Evolutionary conservation across 164 flowering plant species (phyloP).

Genomic region (Paratinospora sagittata): DNA sequence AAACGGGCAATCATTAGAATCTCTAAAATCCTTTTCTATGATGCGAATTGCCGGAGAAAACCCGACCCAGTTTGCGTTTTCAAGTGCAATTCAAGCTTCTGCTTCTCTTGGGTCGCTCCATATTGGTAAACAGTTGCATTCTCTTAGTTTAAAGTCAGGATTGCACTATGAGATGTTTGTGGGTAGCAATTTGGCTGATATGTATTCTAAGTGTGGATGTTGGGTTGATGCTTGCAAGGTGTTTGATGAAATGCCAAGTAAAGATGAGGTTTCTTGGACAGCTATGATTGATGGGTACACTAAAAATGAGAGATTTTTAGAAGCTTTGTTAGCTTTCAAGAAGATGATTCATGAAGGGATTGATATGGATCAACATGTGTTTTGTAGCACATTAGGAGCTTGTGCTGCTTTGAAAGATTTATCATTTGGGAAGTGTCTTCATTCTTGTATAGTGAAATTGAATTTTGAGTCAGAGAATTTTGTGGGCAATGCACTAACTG

Average conservation of each 20-base stretch:
- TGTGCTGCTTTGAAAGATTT: constrained; percentile 31
- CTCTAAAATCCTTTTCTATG: constrained; percentile 26
- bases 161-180: constrained; percentile 38
- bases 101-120: constrained; percentile 21
- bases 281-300: constrained; percentile 50
- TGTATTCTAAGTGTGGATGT: constrained; percentile 44
- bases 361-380: constrained; percentile 29
- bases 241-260: constrained; percentile 40
- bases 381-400: constrained; percentile 36
- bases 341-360: constrained; percentile 32
- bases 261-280: constrained; percentile 57
- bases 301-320: constrained; percentile 37
- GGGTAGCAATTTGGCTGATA: constrained; percentile 42
- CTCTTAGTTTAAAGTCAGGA: constrained; percentile 36
- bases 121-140: constrained; percentile 41
- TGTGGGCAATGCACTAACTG: constrained; percentile 46
- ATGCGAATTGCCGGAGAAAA: constrained; percentile 35
- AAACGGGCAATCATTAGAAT: constrained; percentile 21
- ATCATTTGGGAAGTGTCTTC: constrained; percentile 36
- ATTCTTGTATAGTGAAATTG: constrained; percentile 33
- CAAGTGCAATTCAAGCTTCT: constrained; percentile 40
- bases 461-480: constrained; percentile 29
- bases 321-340: constrained; percentile 38
- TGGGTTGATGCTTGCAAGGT: constrained; percentile 36
- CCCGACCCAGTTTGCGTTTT: constrained; percentile 51